phyloP scores from a whole-genome alignment of 2,329 filamentous ascomycete species.

The Sclerotinia trifoliorum region DNA sequence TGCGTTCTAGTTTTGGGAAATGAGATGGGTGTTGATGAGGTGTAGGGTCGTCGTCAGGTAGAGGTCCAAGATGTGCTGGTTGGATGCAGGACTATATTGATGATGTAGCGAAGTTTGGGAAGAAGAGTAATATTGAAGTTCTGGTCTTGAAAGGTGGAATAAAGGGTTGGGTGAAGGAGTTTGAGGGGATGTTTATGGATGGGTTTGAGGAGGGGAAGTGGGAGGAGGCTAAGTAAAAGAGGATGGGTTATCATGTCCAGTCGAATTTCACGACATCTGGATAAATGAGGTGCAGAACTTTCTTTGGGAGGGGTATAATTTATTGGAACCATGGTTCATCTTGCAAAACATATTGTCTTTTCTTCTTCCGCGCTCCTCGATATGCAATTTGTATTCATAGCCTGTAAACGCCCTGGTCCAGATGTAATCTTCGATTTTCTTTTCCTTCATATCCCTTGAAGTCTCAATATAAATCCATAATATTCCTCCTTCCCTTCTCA shows the following conservation, averaged over 20 bases:
- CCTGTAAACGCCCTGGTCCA: slow-evolving; percentile 20
- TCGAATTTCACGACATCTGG: background rate
- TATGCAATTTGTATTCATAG: slow-evolving; percentile 23
- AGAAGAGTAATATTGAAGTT: slow-evolving; percentile 47
- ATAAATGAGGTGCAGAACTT: background rate
- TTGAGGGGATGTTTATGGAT: slow-evolving; percentile 49
- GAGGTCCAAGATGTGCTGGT: slow-evolving; percentile 52
- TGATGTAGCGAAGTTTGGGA: slow-evolving; percentile 43
- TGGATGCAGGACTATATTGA: slow-evolving; percentile 58
- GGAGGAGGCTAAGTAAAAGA: slow-evolving; percentile 36
- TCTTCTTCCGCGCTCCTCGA: slow-evolving; percentile 12
- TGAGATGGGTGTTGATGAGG: background rate
- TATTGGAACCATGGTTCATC: background rate
- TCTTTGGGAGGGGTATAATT: background rate
- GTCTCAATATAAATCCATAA: background rate
- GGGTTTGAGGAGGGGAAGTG: slow-evolving; percentile 48
- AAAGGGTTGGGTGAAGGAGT: slow-evolving; percentile 54
- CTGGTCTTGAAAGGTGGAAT: slow-evolving; percentile 53
- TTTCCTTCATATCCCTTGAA: slow-evolving; percentile 1
- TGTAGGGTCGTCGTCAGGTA: slow-evolving; percentile 50
- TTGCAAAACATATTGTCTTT: slow-evolving; percentile 8
- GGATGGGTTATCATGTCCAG: background rate
- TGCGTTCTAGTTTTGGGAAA: background rate
- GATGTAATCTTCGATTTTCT: slow-evolving; percentile 19
- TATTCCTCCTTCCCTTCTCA: background rate